Percentiles rank a stretch among this genome's conserved stretches.
Evolutionary conservation across 139 green algal genomes (phyloP).

Genomic region (Haematococcus lacustris): DNA sequence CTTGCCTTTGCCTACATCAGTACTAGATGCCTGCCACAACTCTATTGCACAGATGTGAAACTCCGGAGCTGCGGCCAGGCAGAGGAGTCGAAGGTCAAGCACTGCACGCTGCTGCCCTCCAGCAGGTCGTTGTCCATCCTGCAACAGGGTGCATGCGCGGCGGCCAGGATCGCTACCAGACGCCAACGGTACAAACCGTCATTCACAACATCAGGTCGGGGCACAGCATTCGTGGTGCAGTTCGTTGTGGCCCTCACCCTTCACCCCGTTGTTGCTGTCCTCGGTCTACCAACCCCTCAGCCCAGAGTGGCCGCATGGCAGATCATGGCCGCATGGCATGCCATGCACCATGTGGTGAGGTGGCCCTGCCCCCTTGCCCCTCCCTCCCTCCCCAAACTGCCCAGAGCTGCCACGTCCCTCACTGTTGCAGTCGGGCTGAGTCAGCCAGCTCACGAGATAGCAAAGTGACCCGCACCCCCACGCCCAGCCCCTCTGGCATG

Average conservation of each 20-base stretch:
- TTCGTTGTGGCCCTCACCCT: background rate
- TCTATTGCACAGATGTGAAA: constrained; percentile 62
- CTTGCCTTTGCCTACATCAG: no score
- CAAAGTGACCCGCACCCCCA: constrained; percentile 52
- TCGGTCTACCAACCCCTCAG: no score
- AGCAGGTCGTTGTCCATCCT: constrained; percentile 66
- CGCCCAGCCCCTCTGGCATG: constrained; percentile 36
- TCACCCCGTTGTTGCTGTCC: background rate
- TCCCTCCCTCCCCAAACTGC: background rate
- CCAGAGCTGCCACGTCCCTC: background rate
- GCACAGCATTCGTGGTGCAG: background rate
- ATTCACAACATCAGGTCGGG: no score
- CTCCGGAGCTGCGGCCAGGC: constrained; percentile 45
- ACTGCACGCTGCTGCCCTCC: constrained; percentile 47
- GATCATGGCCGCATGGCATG: no score
- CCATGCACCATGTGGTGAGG: no score
- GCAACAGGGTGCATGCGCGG: background rate
- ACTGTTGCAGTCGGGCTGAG: background rate
- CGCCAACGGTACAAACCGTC: background rate
- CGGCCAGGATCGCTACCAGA: background rate
- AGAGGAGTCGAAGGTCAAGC: constrained; percentile 65
- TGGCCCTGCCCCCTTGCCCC: no score
- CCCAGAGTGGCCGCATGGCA: no score
- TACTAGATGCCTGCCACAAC: no score
- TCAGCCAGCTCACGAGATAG: constrained; percentile 31